phyloP scores from a whole-genome alignment of 2,329 filamentous ascomycete genomes.

The Aspergillus pseudoglaucus region DNA sequence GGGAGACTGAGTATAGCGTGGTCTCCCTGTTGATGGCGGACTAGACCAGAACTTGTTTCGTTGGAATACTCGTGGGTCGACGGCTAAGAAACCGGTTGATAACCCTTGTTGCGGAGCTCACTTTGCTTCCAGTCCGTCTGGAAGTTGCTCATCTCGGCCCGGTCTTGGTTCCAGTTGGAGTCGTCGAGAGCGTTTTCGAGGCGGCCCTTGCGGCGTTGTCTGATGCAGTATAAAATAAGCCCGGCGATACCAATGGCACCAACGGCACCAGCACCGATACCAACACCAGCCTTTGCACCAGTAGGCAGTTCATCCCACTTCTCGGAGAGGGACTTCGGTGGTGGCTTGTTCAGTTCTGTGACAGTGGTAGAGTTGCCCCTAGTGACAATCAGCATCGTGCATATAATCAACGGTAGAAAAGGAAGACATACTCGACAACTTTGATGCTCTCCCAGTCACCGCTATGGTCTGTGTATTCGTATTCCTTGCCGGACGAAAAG shows the following conservation, averaged over 20 bases:
- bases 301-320: conserved; percentile 41
- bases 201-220: conserved; percentile 45
- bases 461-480: conserved; percentile 56
- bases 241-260: conserved; percentile 26
- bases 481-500: conserved; percentile 58
- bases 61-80: not conserved
- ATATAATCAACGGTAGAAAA: not conserved
- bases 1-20: not conserved
- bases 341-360: conserved; percentile 29
- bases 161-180: conserved; percentile 37
- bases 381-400: conserved; percentile 16
- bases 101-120: conserved; percentile 26
- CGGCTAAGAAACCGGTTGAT: conserved; percentile 16
- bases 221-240: conserved; percentile 43
- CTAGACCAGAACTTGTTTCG: not conserved
- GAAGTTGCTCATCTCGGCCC: conserved; percentile 33
- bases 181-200: conserved; percentile 44
- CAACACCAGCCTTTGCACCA: conserved; percentile 45
- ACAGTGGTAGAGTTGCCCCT: conserved; percentile 59
- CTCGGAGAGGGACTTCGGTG: conserved; percentile 28
- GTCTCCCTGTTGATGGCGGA: not conserved
- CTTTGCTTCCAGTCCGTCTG: conserved; percentile 34
- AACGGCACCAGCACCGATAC: conserved; percentile 30
- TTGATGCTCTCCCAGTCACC: conserved; percentile 63
- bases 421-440: conserved; percentile 35